phyloP scores from a whole-genome alignment of 1,284 basidiomycete genomes.

The Papiliotrema nemorosa region DNA sequence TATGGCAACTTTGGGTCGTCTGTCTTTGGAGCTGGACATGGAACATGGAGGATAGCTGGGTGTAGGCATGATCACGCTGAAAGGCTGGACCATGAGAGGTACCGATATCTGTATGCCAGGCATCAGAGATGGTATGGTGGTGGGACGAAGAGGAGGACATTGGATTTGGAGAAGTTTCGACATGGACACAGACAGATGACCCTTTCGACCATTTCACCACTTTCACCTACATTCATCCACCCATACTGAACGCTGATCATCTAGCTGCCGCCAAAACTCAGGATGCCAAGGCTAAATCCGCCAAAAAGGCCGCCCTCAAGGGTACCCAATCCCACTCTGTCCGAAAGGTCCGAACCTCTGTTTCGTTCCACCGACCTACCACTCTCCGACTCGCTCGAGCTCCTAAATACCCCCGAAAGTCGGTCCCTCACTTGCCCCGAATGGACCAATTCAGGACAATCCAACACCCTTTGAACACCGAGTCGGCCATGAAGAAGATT shows the following conservation, averaged over 20 bases:
- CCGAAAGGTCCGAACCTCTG: conserved; percentile 81
- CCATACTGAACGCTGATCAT: neutral
- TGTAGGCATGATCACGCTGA: too few species aligned
- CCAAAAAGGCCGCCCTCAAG: conserved; percentile 95
- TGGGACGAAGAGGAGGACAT: too few species aligned
- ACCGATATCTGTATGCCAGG: too few species aligned
- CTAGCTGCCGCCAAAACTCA: conserved; percentile 45
- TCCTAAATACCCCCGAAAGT: conserved; percentile 93
- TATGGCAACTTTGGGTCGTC: neutral
- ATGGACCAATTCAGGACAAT: conserved; percentile 98
- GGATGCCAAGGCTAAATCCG: conserved; percentile 82
- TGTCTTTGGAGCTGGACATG: too few species aligned
- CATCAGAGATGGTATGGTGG: too few species aligned
- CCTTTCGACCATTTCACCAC: too few species aligned
- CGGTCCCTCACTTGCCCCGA: conserved; percentile 86
- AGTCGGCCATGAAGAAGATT: conserved; percentile 75
- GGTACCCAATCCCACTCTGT: conserved; percentile 71
- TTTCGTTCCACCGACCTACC: conserved; percentile 95
- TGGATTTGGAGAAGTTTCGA: too few species aligned
- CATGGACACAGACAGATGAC: too few species aligned
- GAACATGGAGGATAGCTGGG: too few species aligned
- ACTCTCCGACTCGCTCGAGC: conserved; percentile 79
- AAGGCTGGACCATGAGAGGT: too few species aligned
- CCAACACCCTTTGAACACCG: conserved; percentile 64
- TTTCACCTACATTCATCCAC: neutral